Evolutionary conservation across 768 basidiomycete genomes (phyloP), one percentile per base, ranked within the genome.

Genomic region (Suillus subluteus): DNA sequence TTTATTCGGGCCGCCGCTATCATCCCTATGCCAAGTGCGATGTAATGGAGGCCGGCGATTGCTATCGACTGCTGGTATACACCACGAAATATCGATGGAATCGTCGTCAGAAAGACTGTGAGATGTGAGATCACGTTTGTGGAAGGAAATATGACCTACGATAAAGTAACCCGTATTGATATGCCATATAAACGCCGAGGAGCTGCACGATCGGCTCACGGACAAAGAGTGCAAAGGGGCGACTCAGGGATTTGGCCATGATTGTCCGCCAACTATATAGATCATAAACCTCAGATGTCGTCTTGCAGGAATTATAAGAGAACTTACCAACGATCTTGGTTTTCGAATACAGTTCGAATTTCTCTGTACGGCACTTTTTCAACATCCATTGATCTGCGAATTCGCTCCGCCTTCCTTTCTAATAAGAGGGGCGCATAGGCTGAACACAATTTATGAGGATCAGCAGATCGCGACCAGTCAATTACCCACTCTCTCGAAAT

Each of bases 21-120:
- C n/a, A 92, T 76, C 4, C 92, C 92, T 1, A 90, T 23, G 0
- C 91, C 92, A 9, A 94, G 82, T 0, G 91, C 84, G 65, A 94
- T 80, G 69, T 92, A 95, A 30, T 54, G 52, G 4, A 54, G 52
- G 26, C 52, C 52, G 3, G 52, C 15, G 16, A 54, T 30, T 54
- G 15, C 52, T 9, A 82, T 74, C 0, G 73, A 67, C 72, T 91
- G 76, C 48, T 82, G 75, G 71, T 94, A 94, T 0, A 83, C 74
- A 4, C 78, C 76, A 62, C 79, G 74, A 69, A 87, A 91, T 52
- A 91, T 89, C 0, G 75, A 68, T 0, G 91, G 87, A 37, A 92
- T 84, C 0, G 85, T 89, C 1, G 89, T 89, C 40, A 92, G 75
- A 72, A 89, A 88, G 32, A 91, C 90, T 92, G 64, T 3, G 26